Conservation (phyloP, 208 protist species). For the Plasmodiophora brassicae region DNA sequence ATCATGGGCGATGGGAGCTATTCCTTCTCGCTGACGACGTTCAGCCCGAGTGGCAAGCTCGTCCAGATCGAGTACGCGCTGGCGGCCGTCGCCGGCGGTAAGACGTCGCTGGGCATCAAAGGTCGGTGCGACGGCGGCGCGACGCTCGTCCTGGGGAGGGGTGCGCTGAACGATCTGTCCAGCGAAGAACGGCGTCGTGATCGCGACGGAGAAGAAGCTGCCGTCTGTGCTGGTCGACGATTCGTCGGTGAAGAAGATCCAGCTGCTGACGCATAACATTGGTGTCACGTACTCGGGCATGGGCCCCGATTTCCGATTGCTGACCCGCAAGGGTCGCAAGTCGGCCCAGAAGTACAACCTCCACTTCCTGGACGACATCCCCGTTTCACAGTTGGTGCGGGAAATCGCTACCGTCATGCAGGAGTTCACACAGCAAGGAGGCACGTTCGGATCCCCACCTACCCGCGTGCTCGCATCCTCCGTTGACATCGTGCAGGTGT, state of each 20-base stretch:
- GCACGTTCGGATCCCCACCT: background rate
- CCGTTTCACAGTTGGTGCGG: conserved; percentile 85
- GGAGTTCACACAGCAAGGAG: conserved; percentile 96
- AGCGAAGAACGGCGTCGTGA: conserved; percentile 95
- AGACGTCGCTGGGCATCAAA: conserved; percentile 82
- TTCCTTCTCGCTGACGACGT: conserved; percentile 97
- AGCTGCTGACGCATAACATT: conserved; percentile 70
- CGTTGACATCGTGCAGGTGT: conserved; percentile 78
- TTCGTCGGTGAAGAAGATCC: conserved; percentile 86
- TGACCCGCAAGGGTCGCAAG: conserved; percentile 87
- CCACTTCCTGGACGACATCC: conserved; percentile 69
- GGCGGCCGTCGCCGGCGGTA: conserved; percentile 77
- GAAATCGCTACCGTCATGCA: conserved; percentile 95
- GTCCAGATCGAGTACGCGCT: conserved; percentile 99
- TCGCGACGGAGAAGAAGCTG: conserved; percentile 98
- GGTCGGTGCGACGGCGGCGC: conserved; percentile 57
- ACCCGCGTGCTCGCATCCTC: background rate
- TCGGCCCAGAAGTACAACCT: conserved; percentile 73
- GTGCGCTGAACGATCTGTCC: background rate
- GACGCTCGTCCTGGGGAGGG: background rate
- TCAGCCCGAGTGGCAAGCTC: conserved; percentile 98
- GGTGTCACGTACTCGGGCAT: conserved; percentile 88
- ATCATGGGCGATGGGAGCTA: conserved; percentile 15
- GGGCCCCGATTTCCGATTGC: conserved; percentile 90
- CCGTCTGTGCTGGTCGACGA: conserved; percentile 87